Evolutionary conservation across 2,329 filamentous ascomycete species (phyloP), one percentile per base, ranked within the genome.

Genomic region (Ophiostoma triangulosporum): DNA sequence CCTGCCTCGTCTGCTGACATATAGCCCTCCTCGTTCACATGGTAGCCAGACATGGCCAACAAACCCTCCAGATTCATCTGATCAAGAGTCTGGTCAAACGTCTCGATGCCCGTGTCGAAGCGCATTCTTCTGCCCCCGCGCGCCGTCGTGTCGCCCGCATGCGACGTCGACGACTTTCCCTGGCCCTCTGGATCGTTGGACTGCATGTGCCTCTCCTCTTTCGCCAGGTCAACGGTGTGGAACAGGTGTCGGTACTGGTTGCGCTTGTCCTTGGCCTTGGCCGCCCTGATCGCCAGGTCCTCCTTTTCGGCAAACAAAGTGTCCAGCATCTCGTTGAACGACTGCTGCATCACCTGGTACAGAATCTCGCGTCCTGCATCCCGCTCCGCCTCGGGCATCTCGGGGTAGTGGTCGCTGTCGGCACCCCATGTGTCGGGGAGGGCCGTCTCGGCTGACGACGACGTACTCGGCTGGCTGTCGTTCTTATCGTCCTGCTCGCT

Each of bases 321-420:
- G 63, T 97, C 88, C 0, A 98, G 77, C 2, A 97, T 73, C 67
- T 97, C 89, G 62, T 97, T 96, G 69, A 95, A 88, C 0, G 88
- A 86, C 66, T 95, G 86, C 66, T 96, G 89, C 0, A 88, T 89
- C 31, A 94, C 82, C 65, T 95, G 87, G 63, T 95, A 96, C 1
- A 97, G 71, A 4, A 96, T 85, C 64, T 97, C 88, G 60, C 85
- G 88, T 35, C 88, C 88, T 6, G 88, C 82, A 64, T 95, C 89
- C 56, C 77, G 78, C 65, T 95, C 89, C 1, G 84, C 83, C 59
- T 86, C 81, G 1, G 86, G 85, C 15, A 94, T 82, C 51, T 88
- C 85, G 65, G 87, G 83, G 17, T 86, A 87, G 14, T 81, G 73
- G 2, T 77, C 77, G 50, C 90, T 86, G 53, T 80, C 78, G 57